phyloP scores from a whole-genome alignment of 192 early-diverging fungal species.

The Dissophora ornata region DNA sequence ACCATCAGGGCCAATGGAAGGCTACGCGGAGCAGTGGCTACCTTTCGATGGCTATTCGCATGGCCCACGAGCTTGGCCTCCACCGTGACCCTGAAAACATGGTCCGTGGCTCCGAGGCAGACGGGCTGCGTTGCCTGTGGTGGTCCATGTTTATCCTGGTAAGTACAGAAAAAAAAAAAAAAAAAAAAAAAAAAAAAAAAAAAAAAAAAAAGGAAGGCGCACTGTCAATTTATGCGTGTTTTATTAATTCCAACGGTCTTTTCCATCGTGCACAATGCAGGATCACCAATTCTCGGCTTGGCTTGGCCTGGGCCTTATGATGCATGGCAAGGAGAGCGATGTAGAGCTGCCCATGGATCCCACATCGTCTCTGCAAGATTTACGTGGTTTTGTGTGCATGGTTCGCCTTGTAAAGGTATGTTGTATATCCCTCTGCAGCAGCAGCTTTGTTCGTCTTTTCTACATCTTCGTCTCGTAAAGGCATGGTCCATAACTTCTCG shows the following conservation, averaged over 20 bases:
- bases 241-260: too few relatives aligned
- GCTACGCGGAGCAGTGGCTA: constrained; percentile 54
- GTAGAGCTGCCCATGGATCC: constrained; percentile 46
- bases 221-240: too few relatives aligned
- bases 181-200: too few relatives aligned
- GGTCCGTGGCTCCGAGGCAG: constrained; percentile 32
- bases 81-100: constrained; percentile 51
- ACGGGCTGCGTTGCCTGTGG: constrained; percentile 49
- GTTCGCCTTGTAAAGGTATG: constrained; percentile 51
- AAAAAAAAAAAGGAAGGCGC: too few relatives aligned
- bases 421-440: background rate
- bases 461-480: too few relatives aligned
- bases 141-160: constrained; percentile 55
- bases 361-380: constrained; percentile 28
- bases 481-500: too few relatives aligned
- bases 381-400: constrained; percentile 49
- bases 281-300: constrained; percentile 54
- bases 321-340: constrained; percentile 51
- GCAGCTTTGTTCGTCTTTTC: too few relatives aligned
- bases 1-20: constrained; percentile 57
- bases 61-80: constrained; percentile 57
- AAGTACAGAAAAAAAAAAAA: background rate
- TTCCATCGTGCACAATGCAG: too few relatives aligned
- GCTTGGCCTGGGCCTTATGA: constrained; percentile 45
- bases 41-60: constrained; percentile 55